Percentiles rank a stretch among this genome's conserved stretches.
Conservation (phyloP, 176 grass and related monocot species). For the Pontederia paniculata region DNA sequence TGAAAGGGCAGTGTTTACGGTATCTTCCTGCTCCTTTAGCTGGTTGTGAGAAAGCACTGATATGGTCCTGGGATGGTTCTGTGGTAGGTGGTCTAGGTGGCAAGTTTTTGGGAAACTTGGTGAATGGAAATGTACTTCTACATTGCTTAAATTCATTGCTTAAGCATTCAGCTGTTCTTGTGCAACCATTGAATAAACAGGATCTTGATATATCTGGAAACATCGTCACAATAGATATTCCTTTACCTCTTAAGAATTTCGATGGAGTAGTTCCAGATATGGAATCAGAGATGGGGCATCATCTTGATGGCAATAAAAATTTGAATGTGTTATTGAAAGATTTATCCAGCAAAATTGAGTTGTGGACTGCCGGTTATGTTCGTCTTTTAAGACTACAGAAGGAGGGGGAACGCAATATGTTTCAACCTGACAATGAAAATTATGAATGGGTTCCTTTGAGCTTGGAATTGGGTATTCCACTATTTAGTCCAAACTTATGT, state of each 20-base stretch:
- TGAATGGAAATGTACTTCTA: constrained; percentile 83
- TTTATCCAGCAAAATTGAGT: constrained; percentile 52
- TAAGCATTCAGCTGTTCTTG: constrained; percentile 78
- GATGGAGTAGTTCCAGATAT: constrained; percentile 48
- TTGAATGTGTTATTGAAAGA: constrained; percentile 54
- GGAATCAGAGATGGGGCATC: constrained; percentile 31
- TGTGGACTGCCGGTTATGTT: constrained; percentile 73
- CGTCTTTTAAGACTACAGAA: constrained; percentile 75
- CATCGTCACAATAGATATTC: constrained; percentile 66
- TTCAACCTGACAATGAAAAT: constrained; percentile 30
- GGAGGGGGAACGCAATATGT: constrained; percentile 27
- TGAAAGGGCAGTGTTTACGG: constrained; percentile 81
- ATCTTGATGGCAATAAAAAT: constrained; percentile 36
- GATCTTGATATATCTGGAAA: constrained; percentile 67
- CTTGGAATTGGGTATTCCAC: constrained; percentile 90
- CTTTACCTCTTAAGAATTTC: constrained; percentile 72
- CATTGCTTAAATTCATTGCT: constrained; percentile 92
- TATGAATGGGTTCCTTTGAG: constrained; percentile 94
- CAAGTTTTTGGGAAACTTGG: constrained; percentile 94
- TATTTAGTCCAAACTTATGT: constrained; percentile 87
- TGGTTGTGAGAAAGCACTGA: constrained; percentile 74
- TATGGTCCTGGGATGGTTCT: constrained; percentile 97
- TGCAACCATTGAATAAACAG: constrained; percentile 72
- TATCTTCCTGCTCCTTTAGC: constrained; percentile 79
- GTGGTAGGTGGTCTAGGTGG: constrained; percentile 65